These are phyloP conservation scores for Penicillium odoratum DNA, from an alignment of 495 filamentous ascomycete genomes.

Conservation along the genomic window DNA sequence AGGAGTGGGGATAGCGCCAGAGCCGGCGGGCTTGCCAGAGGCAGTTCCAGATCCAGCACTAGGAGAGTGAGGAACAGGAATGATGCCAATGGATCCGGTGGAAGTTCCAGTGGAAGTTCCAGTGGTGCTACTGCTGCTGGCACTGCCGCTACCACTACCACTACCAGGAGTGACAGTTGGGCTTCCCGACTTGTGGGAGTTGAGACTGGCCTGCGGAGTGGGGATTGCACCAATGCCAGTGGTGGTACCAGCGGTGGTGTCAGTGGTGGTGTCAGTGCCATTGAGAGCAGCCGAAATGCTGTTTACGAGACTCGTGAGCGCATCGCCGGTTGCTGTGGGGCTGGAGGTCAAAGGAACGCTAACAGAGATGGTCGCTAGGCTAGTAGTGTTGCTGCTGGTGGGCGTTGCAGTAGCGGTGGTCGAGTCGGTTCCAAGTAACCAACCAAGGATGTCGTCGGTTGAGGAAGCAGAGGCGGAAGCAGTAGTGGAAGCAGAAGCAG, in stretches of 20 bases:
- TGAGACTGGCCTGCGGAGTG: conserved; percentile 10
- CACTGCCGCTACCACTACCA: neutral
- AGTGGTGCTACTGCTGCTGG: conserved; percentile 9
- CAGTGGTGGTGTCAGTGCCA: neutral
- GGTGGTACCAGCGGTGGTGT: neutral
- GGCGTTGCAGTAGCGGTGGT: conserved; percentile 3
- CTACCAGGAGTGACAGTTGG: conserved; percentile 11
- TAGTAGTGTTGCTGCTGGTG: conserved; percentile 8
- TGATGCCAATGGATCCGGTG: conserved; percentile 27
- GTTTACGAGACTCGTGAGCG: conserved; percentile 8
- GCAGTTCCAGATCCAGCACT: conserved; percentile 19
- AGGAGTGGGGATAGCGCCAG: conserved; percentile 13
- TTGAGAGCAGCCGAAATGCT: conserved; percentile 13
- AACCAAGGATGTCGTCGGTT: conserved; percentile 4
- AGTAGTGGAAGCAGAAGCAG: neutral
- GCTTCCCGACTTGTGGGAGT: conserved; percentile 16
- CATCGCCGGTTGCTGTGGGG: conserved; percentile 14
- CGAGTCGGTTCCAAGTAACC: neutral
- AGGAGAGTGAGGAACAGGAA: conserved; percentile 22
- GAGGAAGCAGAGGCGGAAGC: neutral
- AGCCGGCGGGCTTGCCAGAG: conserved; percentile 16
- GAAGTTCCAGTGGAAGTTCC: conserved; percentile 30
- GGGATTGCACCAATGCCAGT: conserved; percentile 21
- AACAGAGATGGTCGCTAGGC: conserved; percentile 21
- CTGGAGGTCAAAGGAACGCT: conserved; percentile 28